Conservation (phyloP, 2,329 filamentous ascomycete species). For the Venturia aucupariae region DNA sequence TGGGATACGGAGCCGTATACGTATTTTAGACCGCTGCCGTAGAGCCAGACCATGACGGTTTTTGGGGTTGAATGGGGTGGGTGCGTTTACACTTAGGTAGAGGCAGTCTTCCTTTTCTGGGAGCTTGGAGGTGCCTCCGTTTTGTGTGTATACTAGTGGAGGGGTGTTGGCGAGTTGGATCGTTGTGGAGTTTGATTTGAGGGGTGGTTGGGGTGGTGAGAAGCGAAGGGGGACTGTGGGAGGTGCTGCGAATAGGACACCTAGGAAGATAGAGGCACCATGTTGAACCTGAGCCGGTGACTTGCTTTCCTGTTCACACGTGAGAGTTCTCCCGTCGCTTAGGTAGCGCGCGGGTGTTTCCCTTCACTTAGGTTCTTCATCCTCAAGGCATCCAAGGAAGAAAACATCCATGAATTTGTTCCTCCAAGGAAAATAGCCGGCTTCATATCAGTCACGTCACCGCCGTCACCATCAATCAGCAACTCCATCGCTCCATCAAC, state of each 20-base stretch:
- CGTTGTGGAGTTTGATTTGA: background rate
- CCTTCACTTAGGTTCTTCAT: too few species aligned
- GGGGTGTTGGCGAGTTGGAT: background rate
- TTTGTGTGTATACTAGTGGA: background rate
- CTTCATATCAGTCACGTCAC: too few species aligned
- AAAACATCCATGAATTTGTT: too few species aligned
- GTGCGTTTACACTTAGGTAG: conserved; percentile 11
- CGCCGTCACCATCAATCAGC: too few species aligned
- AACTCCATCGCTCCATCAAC: too few species aligned
- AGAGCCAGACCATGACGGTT: conserved; percentile 14
- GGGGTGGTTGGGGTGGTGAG: background rate
- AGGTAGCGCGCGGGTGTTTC: too few species aligned
- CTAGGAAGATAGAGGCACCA: conserved; percentile 11
- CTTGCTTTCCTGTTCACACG: too few species aligned
- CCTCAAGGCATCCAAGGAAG: too few species aligned
- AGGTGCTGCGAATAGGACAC: conserved; percentile 13
- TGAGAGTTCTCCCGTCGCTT: too few species aligned
- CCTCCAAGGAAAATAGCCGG: too few species aligned
- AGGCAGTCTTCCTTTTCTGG: conserved; percentile 13
- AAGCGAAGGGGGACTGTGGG: background rate
- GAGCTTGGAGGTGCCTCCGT: background rate
- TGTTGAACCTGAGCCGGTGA: background rate
- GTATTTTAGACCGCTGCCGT: conserved; percentile 18
- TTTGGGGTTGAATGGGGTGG: background rate
- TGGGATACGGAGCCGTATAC: conserved; percentile 23